These are phyloP conservation scores for Tetradesmus lagerheimii DNA, from an alignment of 139 green algal genomes.

Conservation along the genomic window DNA sequence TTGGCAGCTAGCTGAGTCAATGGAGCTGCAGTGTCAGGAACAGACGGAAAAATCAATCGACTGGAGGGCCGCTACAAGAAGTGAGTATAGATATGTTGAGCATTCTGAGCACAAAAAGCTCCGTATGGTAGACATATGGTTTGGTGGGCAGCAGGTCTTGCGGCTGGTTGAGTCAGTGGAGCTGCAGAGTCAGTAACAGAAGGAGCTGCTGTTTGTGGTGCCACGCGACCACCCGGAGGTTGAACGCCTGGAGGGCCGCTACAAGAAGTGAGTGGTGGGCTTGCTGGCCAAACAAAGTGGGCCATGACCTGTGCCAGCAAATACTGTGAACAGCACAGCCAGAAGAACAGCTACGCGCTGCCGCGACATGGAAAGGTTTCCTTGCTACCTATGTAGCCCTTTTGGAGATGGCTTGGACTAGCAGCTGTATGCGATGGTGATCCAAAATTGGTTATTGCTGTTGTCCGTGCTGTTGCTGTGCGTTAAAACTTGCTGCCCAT, in stretches of 20 bases:
- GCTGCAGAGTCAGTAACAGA: slow-evolving; percentile 72
- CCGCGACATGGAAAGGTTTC: too few species aligned
- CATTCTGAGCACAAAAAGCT: too few species aligned
- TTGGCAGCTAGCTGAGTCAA: slow-evolving; percentile 73
- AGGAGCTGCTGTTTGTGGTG: slow-evolving; percentile 88
- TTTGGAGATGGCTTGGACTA: too few species aligned
- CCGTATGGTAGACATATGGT: too few species aligned
- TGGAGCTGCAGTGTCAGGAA: slow-evolving; percentile 62
- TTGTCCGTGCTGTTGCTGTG: slow-evolving; percentile 61
- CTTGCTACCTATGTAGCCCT: too few species aligned
- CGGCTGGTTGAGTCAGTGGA: slow-evolving; percentile 66
- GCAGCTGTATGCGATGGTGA: too few species aligned
- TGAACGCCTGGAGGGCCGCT: slow-evolving; percentile 79
- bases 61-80: slow-evolving; percentile 89
- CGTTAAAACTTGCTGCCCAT: slow-evolving; percentile 73
- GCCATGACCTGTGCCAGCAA: too few species aligned
- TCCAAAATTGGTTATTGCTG: too few species aligned
- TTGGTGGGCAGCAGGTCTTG: slow-evolving; percentile 78
- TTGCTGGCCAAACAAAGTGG: too few species aligned
- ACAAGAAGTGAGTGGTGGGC: slow-evolving; percentile 80
- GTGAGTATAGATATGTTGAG: too few species aligned
- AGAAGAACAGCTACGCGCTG: too few species aligned
- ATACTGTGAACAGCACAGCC: too few species aligned
- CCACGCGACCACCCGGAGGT: slow-evolving; percentile 84
- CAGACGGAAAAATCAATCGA: slow-evolving; percentile 83